Evolutionary conservation across 495 filamentous ascomycete species (phyloP).

Genomic region (Stereocaulon alpinum): DNA sequence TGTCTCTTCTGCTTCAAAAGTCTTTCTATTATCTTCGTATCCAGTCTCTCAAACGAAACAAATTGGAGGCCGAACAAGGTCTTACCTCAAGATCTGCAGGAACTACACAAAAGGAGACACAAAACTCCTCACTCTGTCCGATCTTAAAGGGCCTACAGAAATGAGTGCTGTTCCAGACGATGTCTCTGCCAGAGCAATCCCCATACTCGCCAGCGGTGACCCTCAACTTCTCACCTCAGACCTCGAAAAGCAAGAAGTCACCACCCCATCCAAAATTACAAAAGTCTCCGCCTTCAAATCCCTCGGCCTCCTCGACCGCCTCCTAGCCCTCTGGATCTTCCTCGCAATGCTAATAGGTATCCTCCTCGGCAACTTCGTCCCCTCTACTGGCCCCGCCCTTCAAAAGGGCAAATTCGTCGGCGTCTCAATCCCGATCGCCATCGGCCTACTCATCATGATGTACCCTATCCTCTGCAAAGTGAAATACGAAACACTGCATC

Average conservation of each 20-base stretch:
- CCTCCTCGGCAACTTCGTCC: constrained; percentile 69
- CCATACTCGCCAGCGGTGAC: constrained; percentile 16
- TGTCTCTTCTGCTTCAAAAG: no score
- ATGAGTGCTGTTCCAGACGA: neutral
- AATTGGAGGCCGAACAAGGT: no score
- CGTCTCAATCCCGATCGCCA: constrained; percentile 68
- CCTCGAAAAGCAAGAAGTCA: neutral
- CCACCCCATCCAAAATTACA: constrained; percentile 6
- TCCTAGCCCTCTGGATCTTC: constrained; percentile 78
- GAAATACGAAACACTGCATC: constrained; percentile 69
- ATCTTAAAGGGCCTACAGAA: neutral
- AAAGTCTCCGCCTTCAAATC: constrained; percentile 35
- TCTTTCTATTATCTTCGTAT: no score
- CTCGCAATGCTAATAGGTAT: constrained; percentile 76
- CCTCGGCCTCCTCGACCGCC: constrained; percentile 61
- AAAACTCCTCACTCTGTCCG: no score
- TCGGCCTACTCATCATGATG: constrained; percentile 89
- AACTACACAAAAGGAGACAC: no score
- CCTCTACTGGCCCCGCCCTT: constrained; percentile 47
- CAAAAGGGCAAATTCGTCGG: constrained; percentile 62
- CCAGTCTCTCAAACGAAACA: no score
- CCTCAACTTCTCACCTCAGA: neutral
- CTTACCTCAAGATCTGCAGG: no score
- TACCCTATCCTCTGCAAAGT: constrained; percentile 92
- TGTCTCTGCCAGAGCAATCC: neutral